These are phyloP conservation scores for Protea cynaroides DNA, from an alignment of 164 flowering plant species.

Conservation along the genomic window DNA sequence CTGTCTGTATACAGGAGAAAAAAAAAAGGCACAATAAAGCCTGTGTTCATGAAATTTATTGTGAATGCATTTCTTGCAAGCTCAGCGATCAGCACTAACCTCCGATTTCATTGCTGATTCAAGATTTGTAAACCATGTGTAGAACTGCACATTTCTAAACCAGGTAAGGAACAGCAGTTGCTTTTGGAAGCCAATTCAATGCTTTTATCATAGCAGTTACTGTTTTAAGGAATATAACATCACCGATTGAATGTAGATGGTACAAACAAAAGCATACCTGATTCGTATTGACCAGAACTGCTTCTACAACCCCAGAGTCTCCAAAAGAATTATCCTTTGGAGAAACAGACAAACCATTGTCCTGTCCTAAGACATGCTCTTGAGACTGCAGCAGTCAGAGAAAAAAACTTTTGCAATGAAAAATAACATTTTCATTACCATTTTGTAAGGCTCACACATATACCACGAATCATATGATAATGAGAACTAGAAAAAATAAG, in stretches of 20 bases:
- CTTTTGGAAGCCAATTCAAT: too few species aligned
- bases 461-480: too few species aligned
- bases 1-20: constrained; percentile 52
- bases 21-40: constrained; percentile 7
- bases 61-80: constrained; percentile 3
- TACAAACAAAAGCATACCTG: constrained; percentile 42
- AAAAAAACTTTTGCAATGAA: background rate
- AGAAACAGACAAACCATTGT: constrained; percentile 49
- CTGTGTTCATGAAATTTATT: constrained; percentile 2
- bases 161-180: background rate
- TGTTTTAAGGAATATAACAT: background rate
- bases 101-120: constrained; percentile 98
- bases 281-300: constrained; percentile 64
- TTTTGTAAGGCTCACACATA: background rate
- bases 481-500: too few species aligned
- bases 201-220: too few species aligned
- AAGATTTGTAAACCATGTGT: constrained; percentile 94
- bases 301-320: constrained; percentile 47
- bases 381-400: constrained; percentile 49
- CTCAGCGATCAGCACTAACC: constrained; percentile 41
- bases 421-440: too few species aligned
- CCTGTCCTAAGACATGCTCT: constrained; percentile 43
- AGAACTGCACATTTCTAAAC: constrained; percentile 52
- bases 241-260: background rate
- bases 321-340: constrained; percentile 35